Evolutionary conservation across 2,329 filamentous ascomycete species (phyloP).

Genomic region (Ophiostoma fasciatum): DNA sequence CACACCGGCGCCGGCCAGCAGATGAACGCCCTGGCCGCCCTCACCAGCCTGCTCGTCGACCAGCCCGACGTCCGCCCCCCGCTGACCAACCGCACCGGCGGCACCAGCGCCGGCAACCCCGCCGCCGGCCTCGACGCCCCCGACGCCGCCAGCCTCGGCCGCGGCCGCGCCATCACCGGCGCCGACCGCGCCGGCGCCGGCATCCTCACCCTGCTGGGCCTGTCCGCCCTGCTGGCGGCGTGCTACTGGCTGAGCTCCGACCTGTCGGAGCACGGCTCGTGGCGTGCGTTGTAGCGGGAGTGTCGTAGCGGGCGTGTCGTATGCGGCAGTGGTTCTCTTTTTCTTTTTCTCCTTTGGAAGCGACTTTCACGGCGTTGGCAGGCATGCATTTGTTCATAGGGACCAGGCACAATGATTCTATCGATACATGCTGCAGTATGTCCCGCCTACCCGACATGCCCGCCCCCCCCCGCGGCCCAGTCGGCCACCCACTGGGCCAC

Average conservation of each 20-base stretch:
- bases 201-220: constrained; percentile 36
- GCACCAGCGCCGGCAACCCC: constrained; percentile 21
- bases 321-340: too few species aligned
- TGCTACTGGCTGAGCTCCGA: constrained; percentile 33
- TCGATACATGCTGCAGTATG: too few species aligned
- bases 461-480: constrained; percentile 9
- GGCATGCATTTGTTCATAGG: too few species aligned
- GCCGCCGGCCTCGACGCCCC: constrained; percentile 15
- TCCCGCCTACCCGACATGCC: too few species aligned
- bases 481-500: constrained; percentile 11
- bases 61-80: constrained; percentile 14
- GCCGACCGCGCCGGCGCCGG: constrained; percentile 41
- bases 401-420: too few species aligned
- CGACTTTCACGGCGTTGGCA: too few species aligned
- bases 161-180: constrained; percentile 31
- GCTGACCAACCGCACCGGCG: constrained; percentile 27
- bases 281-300: too few species aligned
- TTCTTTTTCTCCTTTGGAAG: too few species aligned
- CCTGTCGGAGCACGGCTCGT: too few species aligned
- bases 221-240: constrained; percentile 33
- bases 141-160: constrained; percentile 9
- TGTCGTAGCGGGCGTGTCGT: too few species aligned
- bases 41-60: constrained; percentile 28
- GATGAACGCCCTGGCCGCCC: constrained; percentile 35
- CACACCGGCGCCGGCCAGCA: constrained; percentile 35